Evolutionary conservation across 1,284 basidiomycete species (phyloP).

Genomic region (Schizopora paradoxa): DNA sequence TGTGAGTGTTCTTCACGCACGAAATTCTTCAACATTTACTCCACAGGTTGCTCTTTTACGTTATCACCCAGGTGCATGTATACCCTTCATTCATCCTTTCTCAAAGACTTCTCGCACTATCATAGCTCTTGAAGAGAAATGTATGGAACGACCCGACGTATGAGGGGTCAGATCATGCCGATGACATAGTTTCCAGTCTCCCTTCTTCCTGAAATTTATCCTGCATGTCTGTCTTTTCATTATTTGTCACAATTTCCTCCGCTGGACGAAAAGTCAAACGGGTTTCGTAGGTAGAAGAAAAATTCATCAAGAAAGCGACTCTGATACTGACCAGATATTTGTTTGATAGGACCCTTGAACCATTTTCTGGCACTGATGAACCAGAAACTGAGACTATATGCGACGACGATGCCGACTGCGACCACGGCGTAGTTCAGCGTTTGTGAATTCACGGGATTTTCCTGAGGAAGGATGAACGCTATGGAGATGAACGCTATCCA

Average conservation of each 20-base stretch:
- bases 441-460: conserved; percentile 62
- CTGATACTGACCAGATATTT: conserved; percentile 45
- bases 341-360: conserved; percentile 64
- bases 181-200: conserved; percentile 9
- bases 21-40: no score
- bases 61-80: no score
- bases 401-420: conserved; percentile 63
- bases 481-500: conserved; percentile 65
- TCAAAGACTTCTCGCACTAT: no score
- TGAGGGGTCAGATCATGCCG: no score
- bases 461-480: conserved; percentile 60
- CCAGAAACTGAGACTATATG: conserved; percentile 62
- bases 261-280: conserved; percentile 26
- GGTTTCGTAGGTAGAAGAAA: no score
- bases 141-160: no score
- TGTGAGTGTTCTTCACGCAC: no score
- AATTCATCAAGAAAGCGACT: background rate
- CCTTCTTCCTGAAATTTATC: conserved; percentile 20
- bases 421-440: conserved; percentile 72
- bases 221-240: conserved; percentile 36
- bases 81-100: no score
- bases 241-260: conserved; percentile 44
- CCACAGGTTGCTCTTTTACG: no score
- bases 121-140: no score
- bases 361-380: conserved; percentile 60